Evolutionary conservation across 139 green algal species (phyloP).

Genomic region (Chlamydomonas schloesseri): DNA sequence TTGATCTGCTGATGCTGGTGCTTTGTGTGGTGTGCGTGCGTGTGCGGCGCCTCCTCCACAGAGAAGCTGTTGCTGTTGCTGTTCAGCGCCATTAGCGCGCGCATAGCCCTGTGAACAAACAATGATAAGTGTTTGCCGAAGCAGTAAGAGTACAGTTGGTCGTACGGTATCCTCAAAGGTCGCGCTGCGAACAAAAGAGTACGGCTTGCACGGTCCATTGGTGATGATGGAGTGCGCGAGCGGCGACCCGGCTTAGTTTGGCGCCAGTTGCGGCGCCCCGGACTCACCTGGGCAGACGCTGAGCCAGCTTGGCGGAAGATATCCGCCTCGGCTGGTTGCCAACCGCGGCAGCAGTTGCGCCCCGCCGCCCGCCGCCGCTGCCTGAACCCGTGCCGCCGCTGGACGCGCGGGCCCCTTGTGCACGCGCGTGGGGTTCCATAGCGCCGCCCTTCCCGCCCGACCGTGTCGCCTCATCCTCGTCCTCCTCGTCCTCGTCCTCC

Average conservation of each 20-base stretch:
- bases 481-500: neutral
- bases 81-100: neutral
- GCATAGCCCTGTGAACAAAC: slow-evolving; percentile 41
- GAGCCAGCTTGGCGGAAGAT: neutral
- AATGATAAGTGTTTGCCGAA: too few relatives aligned
- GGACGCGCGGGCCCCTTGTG: neutral
- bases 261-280: too few relatives aligned
- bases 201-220: too few relatives aligned
- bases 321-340: neutral
- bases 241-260: too few relatives aligned
- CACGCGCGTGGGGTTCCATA: neutral
- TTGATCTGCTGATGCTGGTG: neutral
- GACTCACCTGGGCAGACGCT: neutral
- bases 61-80: neutral
- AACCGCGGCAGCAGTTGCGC: neutral
- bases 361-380: neutral
- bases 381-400: neutral
- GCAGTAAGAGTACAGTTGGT: too few relatives aligned
- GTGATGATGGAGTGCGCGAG: too few relatives aligned
- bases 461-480: neutral
- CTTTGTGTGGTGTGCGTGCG: neutral
- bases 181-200: too few relatives aligned
- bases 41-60: neutral
- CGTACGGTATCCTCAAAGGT: too few relatives aligned
- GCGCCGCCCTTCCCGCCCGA: neutral